phyloP scores from a whole-genome alignment of 1,284 basidiomycete species.

The Leccinum griseonigrum region DNA sequence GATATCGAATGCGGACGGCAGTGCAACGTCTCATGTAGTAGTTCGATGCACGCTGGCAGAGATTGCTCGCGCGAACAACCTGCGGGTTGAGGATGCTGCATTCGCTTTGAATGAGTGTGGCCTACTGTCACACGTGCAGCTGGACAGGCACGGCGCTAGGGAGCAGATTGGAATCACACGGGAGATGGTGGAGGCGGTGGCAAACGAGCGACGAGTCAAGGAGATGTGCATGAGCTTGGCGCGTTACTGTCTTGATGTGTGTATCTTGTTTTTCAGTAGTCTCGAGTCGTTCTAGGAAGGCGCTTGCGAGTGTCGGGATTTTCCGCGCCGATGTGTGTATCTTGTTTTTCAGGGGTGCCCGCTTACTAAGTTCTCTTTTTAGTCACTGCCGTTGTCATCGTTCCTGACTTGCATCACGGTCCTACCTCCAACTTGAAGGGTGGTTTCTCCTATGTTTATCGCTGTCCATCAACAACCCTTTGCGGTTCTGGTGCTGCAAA shows the following conservation, averaged over 20 bases:
- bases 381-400: no score
- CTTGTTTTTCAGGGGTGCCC: no score
- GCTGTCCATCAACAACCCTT: no score
- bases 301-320: no score
- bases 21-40: constrained; percentile 62
- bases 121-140: constrained; percentile 50
- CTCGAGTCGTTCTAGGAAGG: no score
- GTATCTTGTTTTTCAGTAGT: no score
- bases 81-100: constrained; percentile 83
- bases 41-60: constrained; percentile 67
- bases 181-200: constrained; percentile 71
- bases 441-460: no score
- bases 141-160: constrained; percentile 5
- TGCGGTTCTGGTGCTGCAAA: no score
- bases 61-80: constrained; percentile 76
- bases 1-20: constrained; percentile 56
- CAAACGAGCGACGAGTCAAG: constrained; percentile 62
- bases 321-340: no score
- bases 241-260: constrained; percentile 36
- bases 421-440: no score
- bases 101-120: constrained; percentile 89
- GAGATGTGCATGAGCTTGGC: constrained; percentile 55
- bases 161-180: constrained; percentile 57
- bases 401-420: no score
- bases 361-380: no score